These are phyloP conservation scores for Alternaria atra DNA, from an alignment of 2,329 filamentous ascomycete genomes.

Conservation along the genomic window DNA sequence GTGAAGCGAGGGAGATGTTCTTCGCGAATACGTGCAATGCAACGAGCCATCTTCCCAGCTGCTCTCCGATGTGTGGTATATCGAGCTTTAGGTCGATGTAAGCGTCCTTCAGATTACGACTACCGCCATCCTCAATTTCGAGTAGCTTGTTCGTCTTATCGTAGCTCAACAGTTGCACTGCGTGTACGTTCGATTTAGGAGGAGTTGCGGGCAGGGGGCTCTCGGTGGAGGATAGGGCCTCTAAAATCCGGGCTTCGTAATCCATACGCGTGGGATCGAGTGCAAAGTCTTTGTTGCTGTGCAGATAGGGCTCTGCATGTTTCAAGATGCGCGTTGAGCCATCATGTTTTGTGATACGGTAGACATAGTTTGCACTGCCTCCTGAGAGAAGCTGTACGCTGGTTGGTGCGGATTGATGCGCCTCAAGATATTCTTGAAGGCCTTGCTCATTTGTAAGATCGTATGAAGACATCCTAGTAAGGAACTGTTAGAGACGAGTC, in stretches of 20 bases:
- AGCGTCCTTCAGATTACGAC: constrained; percentile 42
- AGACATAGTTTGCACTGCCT: constrained; percentile 50
- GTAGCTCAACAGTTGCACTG: constrained; percentile 35
- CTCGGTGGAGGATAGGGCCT: constrained; percentile 18
- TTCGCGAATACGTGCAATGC: constrained; percentile 33
- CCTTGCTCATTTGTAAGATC: constrained; percentile 33
- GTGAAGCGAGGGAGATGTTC: constrained; percentile 20
- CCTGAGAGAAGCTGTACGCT: constrained; percentile 37
- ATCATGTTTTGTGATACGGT: constrained; percentile 32
- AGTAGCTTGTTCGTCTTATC: constrained; percentile 39
- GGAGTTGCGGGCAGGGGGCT: constrained; percentile 13
- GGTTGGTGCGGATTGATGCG: constrained; percentile 3
- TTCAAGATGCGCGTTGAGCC: constrained; percentile 42
- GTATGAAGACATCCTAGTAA: not conserved
- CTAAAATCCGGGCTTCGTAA: constrained; percentile 44
- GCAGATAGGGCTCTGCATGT: constrained; percentile 46
- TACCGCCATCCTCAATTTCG: constrained; percentile 43
- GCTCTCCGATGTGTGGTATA: constrained; percentile 30
- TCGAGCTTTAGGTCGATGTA: constrained; percentile 35
- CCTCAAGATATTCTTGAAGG: constrained; percentile 31
- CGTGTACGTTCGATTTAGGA: constrained; percentile 21
- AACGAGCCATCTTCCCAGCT: constrained; percentile 47
- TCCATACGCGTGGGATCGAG: constrained; percentile 45
- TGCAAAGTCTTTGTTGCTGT: constrained; percentile 31
- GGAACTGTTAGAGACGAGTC: not conserved